Base-by-base conservation (phyloP, 140 eudicot species). In the Anethum foeniculum region DNA sequence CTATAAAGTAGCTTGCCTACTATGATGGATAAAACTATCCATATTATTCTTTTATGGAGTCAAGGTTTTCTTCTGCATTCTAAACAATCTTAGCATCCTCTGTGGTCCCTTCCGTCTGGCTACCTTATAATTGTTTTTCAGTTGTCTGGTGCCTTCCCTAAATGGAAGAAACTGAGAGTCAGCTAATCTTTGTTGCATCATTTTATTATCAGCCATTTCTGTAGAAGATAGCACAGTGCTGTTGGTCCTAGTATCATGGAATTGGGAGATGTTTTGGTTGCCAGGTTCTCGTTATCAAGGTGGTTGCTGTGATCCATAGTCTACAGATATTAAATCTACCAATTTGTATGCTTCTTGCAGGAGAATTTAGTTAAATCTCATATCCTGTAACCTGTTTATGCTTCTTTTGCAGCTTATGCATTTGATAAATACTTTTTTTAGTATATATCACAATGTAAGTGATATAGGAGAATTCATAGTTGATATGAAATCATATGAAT, bases 171-270 rank as follows among this genome's bases (percentile, higher is more conserved):
- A 73, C 77, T 77, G 48, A 67, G 77, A 44, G 60, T 71, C 43
- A 34, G 86, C 84, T 86, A 77, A 80, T 80, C n/a, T 60, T 72
- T 86, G 78, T 71, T 73, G 75, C 81, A 74, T 86, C 83, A 77
- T 72, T 81, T 60, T 68, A 80, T 80, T 80, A 86, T 83, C 83
- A 85, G 85, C 85, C 85, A 43, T 58, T 81, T 77, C 58, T 80
- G 83, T 81, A 80, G 89, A 86, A 78, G 87, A 81, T 81, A 83
- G 83, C 76, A 54, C 82, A 81, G 74, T 72, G 86, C 81, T 78
- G 87, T 83, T 83, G 85, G 80, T 82, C 79, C 80, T 81, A 71
- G 79, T 79, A 84, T 80, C 51, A 72, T 81, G 76, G 85, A 80
- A 83, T 65, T 81, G 80, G 85, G 80, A 81, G 89, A 86, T 83